Evolutionary conservation across 306 rosid genomes (phyloP), one percentile per base, ranked within the genome.

Genomic region (Sindora glabra): DNA sequence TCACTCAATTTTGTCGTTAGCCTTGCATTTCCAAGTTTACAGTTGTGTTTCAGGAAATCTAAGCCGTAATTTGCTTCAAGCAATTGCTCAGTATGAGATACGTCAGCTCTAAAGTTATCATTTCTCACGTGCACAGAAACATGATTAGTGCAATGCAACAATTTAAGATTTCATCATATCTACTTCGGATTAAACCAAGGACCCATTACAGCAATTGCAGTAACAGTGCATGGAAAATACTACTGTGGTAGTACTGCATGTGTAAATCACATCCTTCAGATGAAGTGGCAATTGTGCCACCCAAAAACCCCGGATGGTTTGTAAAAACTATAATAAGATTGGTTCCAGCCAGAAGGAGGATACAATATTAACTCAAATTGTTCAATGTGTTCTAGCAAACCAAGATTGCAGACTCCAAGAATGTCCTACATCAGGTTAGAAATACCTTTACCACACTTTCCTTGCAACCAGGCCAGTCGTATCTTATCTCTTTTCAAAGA

Each of bases 391-490:
- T 42, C 16, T 27, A 39, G 62, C 68, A 59, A 59, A 27, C 42
- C 21, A 57, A 69, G 40, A 36, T n/a, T 37, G 63, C 24, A 22
- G 19, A 15, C 50, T 30, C 55, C 62, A 64, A 64, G 44, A 45
- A 59, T 42, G 74, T 10, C 71, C 38, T 60, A 21, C 51, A 37
- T 58, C 47, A 66, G 67, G 51, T 65, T 32, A 27, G 41, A 38
- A 37, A 58, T 10, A 36, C 48, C 56, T 65, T 67, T 82, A 56
- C 55, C 36, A 73, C 86, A 80, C 71, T 78, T 86, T 44, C 87
- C 94, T 68, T 77, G 83, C 39, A 84, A 72, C 97, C 97, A 86
- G 19, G 84, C 18, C 67, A 76, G 55, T 27, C 88, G 54, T 55
- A 79, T 78, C 69, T 62, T 73, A 56, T 65, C 73, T 21, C 84